Conservation (phyloP, 2,329 filamentous ascomycete genomes). For the Dactylellina drechsleri region DNA sequence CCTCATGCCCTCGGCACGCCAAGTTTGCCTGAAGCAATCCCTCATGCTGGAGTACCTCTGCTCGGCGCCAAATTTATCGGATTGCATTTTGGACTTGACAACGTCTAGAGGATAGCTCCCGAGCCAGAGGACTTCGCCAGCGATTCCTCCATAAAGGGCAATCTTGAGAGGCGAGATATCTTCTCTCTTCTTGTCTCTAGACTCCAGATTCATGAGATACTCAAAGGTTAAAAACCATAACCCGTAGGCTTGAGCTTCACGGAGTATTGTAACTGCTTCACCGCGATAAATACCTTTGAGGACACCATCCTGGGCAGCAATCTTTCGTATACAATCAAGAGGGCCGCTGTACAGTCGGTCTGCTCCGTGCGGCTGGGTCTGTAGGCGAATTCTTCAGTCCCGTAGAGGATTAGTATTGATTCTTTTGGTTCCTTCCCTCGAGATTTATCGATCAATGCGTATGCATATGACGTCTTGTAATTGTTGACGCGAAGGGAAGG, state of each 20-base stretch:
- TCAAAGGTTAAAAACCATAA: slow-evolving; percentile 96
- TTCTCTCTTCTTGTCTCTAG: slow-evolving; percentile 79
- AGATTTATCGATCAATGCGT: slow-evolving; percentile 31
- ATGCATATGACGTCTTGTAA: slow-evolving; percentile 17
- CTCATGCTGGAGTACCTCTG: slow-evolving; percentile 83
- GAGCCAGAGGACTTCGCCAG: slow-evolving; percentile 93
- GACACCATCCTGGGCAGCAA: slow-evolving; percentile 75
- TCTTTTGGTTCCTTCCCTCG: slow-evolving; percentile 6
- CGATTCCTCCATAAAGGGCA: slow-evolving; percentile 89
- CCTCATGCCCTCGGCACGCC: slow-evolving; percentile 75
- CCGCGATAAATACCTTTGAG: slow-evolving; percentile 84
- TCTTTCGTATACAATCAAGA: slow-evolving; percentile 87
- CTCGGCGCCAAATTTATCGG: slow-evolving; percentile 77
- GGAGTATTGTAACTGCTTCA: slow-evolving; percentile 81
- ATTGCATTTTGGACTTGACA: slow-evolving; percentile 99
- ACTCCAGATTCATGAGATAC: slow-evolving; percentile 93
- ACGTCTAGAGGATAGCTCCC: slow-evolving; percentile 95
- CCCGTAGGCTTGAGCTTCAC: slow-evolving; percentile 94
- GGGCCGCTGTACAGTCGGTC: slow-evolving; percentile 82
- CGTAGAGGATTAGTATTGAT: slow-evolving; percentile 23
- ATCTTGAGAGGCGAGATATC: slow-evolving; percentile 86
- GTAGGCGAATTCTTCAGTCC: slow-evolving; percentile 77
- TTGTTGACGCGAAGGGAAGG: too few species aligned
- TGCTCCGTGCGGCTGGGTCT: slow-evolving; percentile 92
- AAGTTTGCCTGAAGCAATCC: slow-evolving; percentile 88